Base-by-base conservation (phyloP, 192 early-diverging fungal species). In the Backusella morwellensis region DNA sequence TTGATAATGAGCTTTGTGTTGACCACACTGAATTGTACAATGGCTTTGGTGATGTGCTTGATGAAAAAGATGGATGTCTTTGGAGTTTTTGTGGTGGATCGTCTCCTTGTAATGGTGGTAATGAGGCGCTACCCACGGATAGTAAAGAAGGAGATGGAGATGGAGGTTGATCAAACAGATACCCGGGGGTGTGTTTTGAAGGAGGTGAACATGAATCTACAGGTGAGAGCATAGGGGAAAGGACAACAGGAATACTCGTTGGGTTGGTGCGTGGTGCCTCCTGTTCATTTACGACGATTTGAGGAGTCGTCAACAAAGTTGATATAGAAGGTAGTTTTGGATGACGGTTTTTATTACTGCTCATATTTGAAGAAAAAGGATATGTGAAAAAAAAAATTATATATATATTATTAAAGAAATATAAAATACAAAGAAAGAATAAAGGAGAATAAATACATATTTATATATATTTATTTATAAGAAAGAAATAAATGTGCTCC, bases 101-200 rank as follows among this genome's bases (percentile, higher is more conserved):
- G 40, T 79, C 68, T 12, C 78, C 78, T 35, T 79, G 78, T 29
- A 79, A 23, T 35, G 78, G 78, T 41, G 78, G 78, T 34, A 69
- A 69, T n/a, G 29, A 21, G 26, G 54, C 29, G 4, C 26, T 21
- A 2, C 35, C 21, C 17, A 42, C 12, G 23, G 56, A 29, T 47
- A 66, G 36, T 41, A 66, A 42, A 21, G 67, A n/a, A 34, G 68
- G 63, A 36, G 73, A 75, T 21, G 47, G 41, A 36, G 41, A 34
- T 21, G 21, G 75, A 77, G 32, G 68, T 26, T 70, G 68, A 35
- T 34, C 29, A 32, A 36, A 21, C 0, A 35, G 44, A 77, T 36
- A 36, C n/a, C 38, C 19, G 6, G 67, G 29, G 32, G 29, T 7
- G 67, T 35, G n/a, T 35, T 34, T 68, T 44, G 23, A 26, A 17